Base-by-base conservation (phyloP, 192 early-diverging fungal species). In the Gonapodya prolifera region DNA sequence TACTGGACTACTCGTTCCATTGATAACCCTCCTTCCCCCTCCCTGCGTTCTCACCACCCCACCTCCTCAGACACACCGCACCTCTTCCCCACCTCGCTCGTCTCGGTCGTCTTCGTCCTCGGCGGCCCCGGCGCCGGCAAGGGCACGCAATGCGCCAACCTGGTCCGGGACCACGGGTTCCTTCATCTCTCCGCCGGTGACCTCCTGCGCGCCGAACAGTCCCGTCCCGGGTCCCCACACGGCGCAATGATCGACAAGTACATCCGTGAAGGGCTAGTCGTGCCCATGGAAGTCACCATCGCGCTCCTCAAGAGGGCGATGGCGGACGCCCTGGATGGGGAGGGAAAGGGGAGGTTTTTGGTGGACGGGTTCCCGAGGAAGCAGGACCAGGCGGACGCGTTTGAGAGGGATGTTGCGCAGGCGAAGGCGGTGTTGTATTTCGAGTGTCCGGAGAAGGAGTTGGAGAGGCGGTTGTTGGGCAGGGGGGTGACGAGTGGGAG, bases 291-390 rank as follows among this genome's bases (percentile, higher is more conserved):
- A 79, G 93, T 99, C 76, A 98, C 96, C 2, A 96, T 98, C 78
- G 89, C 87, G 0, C 86, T 99, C 2, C 87, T 99, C 69, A 91
- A 96, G 77, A 90, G 93, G 34, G 94, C 94, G 16, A 98, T 99
- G 94, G 87, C 88, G 78, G 85, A 90, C 70, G 83, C 81, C 34
- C 84, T 88, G 29, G 86, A 86, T 34, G 85, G 83, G 76, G 83
- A 85, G 70, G 78, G 82, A 2, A 75, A 35, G 23, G 85, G 85
- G 16, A 83, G 92, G 70, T 99, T 99, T 85, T 82, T 99, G 81
- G 91, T 99, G 70, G 97, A 99, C 78, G 97, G 97, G 0, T 99
- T 99, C 90, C 98, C 98, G 2, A 85, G 96, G 28, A 89, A 91
- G 80, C 84, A 98, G 84, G 95, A 94, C 77, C 98, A 99, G 84